phyloP scores from a whole-genome alignment of 2,329 filamentous ascomycete genomes.

The Epichloe sibirici region DNA sequence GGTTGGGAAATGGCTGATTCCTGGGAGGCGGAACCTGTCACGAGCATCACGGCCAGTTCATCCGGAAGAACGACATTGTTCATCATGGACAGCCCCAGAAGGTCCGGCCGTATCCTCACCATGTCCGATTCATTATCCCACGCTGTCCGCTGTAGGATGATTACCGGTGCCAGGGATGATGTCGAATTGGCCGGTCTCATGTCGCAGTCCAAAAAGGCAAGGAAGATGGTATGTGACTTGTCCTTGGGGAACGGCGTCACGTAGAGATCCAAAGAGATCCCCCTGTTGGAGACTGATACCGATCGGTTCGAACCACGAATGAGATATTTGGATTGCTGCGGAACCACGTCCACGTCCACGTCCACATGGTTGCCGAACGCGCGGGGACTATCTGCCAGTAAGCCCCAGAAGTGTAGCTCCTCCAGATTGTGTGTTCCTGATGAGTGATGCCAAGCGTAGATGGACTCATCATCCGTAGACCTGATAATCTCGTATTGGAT shows the following conservation, averaged over 20 bases:
- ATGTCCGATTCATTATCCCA: slow-evolving; percentile 18
- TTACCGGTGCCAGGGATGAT: slow-evolving; percentile 9
- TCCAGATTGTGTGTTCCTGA: neutral
- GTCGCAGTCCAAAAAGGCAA: slow-evolving; percentile 18
- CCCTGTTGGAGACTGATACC: neutral
- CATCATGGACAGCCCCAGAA: slow-evolving; percentile 15
- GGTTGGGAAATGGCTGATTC: neutral
- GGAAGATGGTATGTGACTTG: slow-evolving; percentile 15
- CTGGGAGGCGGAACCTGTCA: neutral
- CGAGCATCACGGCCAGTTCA: slow-evolving; percentile 10
- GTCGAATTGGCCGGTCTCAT: slow-evolving; percentile 12
- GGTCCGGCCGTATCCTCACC: slow-evolving; percentile 15
- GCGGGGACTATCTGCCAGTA: neutral
- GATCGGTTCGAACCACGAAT: neutral
- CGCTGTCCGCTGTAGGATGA: slow-evolving; percentile 17
- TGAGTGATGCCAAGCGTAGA: neutral
- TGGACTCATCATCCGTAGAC: neutral
- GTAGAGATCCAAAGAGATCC: slow-evolving; percentile 4
- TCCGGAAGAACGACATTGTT: slow-evolving; percentile 16
- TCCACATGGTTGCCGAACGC: neutral
- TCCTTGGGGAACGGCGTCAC: slow-evolving; percentile 17
- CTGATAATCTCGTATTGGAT: slow-evolving; percentile 3
- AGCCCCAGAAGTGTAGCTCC: neutral
- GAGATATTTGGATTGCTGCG: neutral
- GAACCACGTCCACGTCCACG: neutral